Conservation (phyloP, 2,329 filamentous ascomycete species). For the Curvularia sp. region DNA sequence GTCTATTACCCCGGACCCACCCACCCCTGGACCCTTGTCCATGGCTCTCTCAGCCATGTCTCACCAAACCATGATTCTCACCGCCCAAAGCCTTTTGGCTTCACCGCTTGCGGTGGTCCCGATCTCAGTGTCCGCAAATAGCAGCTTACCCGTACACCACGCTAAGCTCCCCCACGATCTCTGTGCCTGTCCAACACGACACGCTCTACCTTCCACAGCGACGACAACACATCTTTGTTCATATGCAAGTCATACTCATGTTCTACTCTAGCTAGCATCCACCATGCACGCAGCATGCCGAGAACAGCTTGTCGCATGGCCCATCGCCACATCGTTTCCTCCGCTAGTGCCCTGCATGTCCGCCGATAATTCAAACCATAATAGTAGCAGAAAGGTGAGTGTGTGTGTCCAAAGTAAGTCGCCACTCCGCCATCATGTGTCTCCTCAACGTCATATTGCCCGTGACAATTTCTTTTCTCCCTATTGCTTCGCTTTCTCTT, state of each 20-base stretch:
- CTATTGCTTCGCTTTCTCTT: not conserved
- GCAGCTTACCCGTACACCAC: slow-evolving; percentile 9
- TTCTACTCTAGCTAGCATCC: slow-evolving; percentile 2
- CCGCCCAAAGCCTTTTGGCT: slow-evolving; percentile 3
- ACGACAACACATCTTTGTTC: slow-evolving; percentile 6
- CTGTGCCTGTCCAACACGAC: not conserved
- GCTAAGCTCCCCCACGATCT: not conserved
- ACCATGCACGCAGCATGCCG: slow-evolving; percentile 20
- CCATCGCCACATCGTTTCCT: slow-evolving; percentile 14
- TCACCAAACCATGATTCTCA: slow-evolving; percentile 13
- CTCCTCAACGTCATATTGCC: slow-evolving; percentile 9
- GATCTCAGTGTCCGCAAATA: slow-evolving; percentile 3
- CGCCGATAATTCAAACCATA: slow-evolving; percentile 2
- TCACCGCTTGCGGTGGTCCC: slow-evolving; percentile 9
- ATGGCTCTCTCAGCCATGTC: slow-evolving; percentile 9
- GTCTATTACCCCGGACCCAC: slow-evolving; percentile 26
- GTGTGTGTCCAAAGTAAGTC: slow-evolving; percentile 3
- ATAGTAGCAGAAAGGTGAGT: not conserved
- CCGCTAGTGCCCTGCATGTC: slow-evolving; percentile 17
- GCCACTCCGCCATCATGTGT: slow-evolving; percentile 1
- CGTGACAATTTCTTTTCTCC: not conserved
- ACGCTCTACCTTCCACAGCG: not conserved
- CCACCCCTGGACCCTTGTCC: slow-evolving; percentile 14
- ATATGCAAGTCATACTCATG: not conserved
- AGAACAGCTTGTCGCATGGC: slow-evolving; percentile 18